Conservation (phyloP, 2,329 filamentous ascomycete genomes). For the Biscogniauxia mediterranea region DNA sequence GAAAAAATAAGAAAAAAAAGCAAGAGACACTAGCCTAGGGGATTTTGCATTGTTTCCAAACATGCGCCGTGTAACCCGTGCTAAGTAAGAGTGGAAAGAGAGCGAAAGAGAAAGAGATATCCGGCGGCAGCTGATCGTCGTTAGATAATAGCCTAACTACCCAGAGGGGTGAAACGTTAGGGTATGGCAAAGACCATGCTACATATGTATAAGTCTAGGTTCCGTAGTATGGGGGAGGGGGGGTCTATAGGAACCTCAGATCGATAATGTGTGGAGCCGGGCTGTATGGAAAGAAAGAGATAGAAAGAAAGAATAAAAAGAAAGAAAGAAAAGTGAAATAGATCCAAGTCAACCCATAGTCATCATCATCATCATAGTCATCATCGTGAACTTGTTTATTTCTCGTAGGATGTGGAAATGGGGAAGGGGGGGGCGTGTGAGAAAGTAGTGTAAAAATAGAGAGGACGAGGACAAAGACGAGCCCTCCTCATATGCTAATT, state of each 20-base stretch:
- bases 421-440: neutral
- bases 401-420: neutral
- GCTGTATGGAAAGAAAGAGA: neutral
- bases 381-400: neutral
- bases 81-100: neutral
- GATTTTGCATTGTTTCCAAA: neutral
- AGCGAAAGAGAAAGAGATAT: no score
- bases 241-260: neutral
- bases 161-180: neutral
- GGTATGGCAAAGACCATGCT: neutral
- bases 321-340: no score
- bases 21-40: neutral
- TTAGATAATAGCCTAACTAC: neutral
- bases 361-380: no score
- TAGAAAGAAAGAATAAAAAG: no score
- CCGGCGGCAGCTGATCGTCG: neutral
- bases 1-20: neutral
- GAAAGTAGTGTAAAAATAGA: neutral
- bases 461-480: no score
- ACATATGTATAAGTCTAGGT: neutral
- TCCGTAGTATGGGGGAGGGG: neutral
- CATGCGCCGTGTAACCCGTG: neutral
- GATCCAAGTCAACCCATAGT: neutral
- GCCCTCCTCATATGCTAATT: no score
- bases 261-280: neutral